A percentile compares a stretch with the other conserved stretches of the same genome.
phyloP scores from a whole-genome alignment of 2,329 filamentous ascomycete species.

The Aureobasidium vineae region DNA sequence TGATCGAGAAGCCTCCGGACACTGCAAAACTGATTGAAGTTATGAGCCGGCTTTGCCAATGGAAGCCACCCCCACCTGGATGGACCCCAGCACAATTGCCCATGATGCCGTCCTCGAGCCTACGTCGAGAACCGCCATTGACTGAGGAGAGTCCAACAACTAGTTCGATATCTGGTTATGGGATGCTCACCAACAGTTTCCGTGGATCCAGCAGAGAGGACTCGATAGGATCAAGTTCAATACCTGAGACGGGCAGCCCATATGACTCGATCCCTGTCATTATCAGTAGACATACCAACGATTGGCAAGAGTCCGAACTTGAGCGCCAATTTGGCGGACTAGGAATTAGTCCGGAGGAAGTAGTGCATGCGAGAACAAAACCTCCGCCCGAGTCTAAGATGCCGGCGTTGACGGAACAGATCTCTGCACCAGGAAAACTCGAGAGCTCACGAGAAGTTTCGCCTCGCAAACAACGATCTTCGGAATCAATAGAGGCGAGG shows the following conservation, averaged over 20 bases:
- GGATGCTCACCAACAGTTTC: slow-evolving; percentile 69
- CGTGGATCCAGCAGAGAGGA: slow-evolving; percentile 79
- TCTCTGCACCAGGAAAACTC: slow-evolving; percentile 60
- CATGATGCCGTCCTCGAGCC: slow-evolving; percentile 57
- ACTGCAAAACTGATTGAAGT: slow-evolving; percentile 87
- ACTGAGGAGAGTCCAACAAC: slow-evolving; percentile 80
- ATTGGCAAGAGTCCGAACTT: slow-evolving; percentile 67
- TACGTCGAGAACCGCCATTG: slow-evolving; percentile 63
- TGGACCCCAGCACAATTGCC: slow-evolving; percentile 46
- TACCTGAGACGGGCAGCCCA: slow-evolving; percentile 79
- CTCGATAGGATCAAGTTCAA: slow-evolving; percentile 83
- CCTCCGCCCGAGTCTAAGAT: slow-evolving; percentile 39
- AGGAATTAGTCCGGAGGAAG: slow-evolving; percentile 64
- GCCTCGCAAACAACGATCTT: slow-evolving; percentile 63
- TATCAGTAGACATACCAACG: slow-evolving; percentile 70
- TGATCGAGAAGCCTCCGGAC: slow-evolving; percentile 96
- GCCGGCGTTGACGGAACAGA: slow-evolving; percentile 60
- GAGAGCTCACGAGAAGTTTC: slow-evolving; percentile 38
- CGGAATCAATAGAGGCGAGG: slow-evolving; percentile 72
- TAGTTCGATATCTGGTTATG: slow-evolving; percentile 67
- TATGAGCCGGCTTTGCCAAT: slow-evolving; percentile 82
- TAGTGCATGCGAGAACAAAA: slow-evolving; percentile 28
- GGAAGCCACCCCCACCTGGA: slow-evolving; percentile 74
- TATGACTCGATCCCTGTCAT: slow-evolving; percentile 76
- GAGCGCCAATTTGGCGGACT: slow-evolving; percentile 60